Base-by-base conservation (phyloP, 2,329 filamentous ascomycete species). In the Penicillium oxalicum region DNA sequence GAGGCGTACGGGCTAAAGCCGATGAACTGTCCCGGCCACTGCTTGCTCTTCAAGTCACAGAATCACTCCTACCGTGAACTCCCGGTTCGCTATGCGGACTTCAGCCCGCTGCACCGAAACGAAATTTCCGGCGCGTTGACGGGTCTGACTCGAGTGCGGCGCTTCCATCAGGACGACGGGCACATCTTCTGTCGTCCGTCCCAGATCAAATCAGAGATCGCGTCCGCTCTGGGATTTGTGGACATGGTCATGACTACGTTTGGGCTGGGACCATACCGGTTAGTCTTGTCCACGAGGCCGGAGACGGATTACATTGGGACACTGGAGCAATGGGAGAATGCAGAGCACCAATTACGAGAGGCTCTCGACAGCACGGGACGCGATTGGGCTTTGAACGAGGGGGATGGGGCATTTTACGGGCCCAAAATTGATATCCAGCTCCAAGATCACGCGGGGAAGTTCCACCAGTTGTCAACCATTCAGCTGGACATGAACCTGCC, bases 1-100 rank as follows among this genome's bases (percentile, higher is more conserved):
- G 82, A 84, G 55, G 85, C 87, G 53, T 94, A 88, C 68, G 88
- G 87, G 13, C 73, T 95, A 58, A 95, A 95, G 69, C 89, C 89
- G 11, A 95, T 95, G 89, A 95, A 95, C 65, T 95, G 89, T 64
- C 89, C 89, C 0, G 89, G 88, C 3, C 89, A 95, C 68, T 94
- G 88, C 65, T 74, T 95, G 54, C 80, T 95, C 53, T 95, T 94
- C 65, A 84, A 80, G 51, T 84, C 84, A 40, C 80, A 84, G 56
- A 77, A 78, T 49, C 82, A 83, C 52, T 89, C 84, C 58, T 91
- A 91, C 69, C 80, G 85, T 55, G 87, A 95, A 55, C 74, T 95
- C 13, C 89, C 90, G 1, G 79, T 94, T 52, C 83, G 89, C 60
- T 89, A 88, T 68, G 88, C 89, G 48, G 90, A 95, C 67, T 95